Evolutionary conservation across 495 filamentous ascomycete genomes (phyloP).

Genomic region (Aspergillus mulundensis): DNA sequence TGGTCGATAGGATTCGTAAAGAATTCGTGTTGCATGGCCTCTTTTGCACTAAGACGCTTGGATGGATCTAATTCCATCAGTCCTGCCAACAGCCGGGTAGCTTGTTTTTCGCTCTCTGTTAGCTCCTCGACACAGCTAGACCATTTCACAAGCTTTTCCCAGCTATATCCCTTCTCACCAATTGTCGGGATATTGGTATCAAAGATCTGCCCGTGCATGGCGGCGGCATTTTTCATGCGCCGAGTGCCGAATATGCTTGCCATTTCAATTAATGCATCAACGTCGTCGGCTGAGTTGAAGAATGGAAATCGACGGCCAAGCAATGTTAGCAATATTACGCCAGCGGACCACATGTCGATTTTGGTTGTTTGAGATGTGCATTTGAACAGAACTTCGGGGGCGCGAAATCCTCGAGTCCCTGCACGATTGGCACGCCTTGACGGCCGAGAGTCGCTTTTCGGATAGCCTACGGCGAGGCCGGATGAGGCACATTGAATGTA

Average conservation of each 20-base stretch:
- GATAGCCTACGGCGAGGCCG: slow-evolving; percentile 63
- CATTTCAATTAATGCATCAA: slow-evolving; percentile 96
- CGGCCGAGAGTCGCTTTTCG: slow-evolving; percentile 80
- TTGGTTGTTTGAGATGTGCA: slow-evolving; percentile 94
- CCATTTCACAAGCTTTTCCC: slow-evolving; percentile 94
- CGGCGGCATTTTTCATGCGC: slow-evolving; percentile 76
- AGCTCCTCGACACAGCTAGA: slow-evolving; percentile 56
- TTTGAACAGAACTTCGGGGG: slow-evolving; percentile 94
- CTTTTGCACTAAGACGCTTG: slow-evolving; percentile 51
- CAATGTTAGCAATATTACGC: slow-evolving; percentile 89
- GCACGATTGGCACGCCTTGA: slow-evolving; percentile 89
- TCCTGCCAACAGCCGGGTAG: slow-evolving; percentile 57
- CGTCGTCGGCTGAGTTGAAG: slow-evolving; percentile 94
- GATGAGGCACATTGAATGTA: slow-evolving; percentile 34
- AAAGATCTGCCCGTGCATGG: slow-evolving; percentile 81
- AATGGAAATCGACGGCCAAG: slow-evolving; percentile 90
- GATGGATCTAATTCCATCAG: slow-evolving; percentile 57
- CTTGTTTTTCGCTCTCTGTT: slow-evolving; percentile 47
- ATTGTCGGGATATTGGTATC: slow-evolving; percentile 90
- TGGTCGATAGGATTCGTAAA: slow-evolving; percentile 51
- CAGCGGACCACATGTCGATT: slow-evolving; percentile 96
- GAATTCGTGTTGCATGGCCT: slow-evolving; percentile 62
- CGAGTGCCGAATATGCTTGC: slow-evolving; percentile 87
- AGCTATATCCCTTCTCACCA: slow-evolving; percentile 73
- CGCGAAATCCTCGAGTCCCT: slow-evolving; percentile 93